Percentiles rank a stretch among this genome's conserved stretches.
phyloP scores from a whole-genome alignment of 2,329 filamentous ascomycete species.

The Penicillium sp. region DNA sequence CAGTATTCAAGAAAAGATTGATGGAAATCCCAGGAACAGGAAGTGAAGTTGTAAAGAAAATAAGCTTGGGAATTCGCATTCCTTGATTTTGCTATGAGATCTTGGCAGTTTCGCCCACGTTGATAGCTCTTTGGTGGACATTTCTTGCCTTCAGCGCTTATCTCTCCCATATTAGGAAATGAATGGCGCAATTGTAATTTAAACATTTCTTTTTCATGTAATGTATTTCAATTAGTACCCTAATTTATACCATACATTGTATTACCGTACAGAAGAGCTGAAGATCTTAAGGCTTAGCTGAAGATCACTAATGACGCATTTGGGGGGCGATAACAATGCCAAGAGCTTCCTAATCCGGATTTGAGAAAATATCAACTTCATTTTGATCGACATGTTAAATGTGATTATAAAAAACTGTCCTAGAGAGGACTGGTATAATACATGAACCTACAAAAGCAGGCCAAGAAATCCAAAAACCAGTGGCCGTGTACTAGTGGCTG shows the following conservation, averaged over 20 bases:
- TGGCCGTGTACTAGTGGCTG: background rate
- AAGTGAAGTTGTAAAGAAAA: background rate
- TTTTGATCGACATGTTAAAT: too few species aligned
- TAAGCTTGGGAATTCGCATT: background rate
- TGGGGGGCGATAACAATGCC: slow-evolving; percentile 1
- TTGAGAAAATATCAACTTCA: too few species aligned
- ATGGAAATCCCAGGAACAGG: background rate
- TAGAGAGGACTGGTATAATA: slow-evolving; percentile 4
- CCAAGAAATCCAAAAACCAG: background rate
- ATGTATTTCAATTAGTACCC: too few species aligned
- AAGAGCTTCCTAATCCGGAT: background rate
- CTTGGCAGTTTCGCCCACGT: slow-evolving; percentile 9
- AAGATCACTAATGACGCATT: background rate
- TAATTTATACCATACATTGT: too few species aligned
- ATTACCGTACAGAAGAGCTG: too few species aligned
- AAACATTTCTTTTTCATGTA: background rate
- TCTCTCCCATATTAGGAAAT: background rate
- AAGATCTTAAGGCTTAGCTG: too few species aligned
- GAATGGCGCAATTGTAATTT: background rate
- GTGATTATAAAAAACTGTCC: background rate
- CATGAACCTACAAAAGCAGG: background rate
- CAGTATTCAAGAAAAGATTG: slow-evolving; percentile 6
- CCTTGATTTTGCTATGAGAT: background rate
- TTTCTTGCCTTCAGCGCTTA: background rate
- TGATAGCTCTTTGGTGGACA: slow-evolving; percentile 3